Evolutionary conservation across 1,284 basidiomycete genomes (phyloP), one percentile per base, ranked within the genome.

Genomic region (Albatrellus sp.): DNA sequence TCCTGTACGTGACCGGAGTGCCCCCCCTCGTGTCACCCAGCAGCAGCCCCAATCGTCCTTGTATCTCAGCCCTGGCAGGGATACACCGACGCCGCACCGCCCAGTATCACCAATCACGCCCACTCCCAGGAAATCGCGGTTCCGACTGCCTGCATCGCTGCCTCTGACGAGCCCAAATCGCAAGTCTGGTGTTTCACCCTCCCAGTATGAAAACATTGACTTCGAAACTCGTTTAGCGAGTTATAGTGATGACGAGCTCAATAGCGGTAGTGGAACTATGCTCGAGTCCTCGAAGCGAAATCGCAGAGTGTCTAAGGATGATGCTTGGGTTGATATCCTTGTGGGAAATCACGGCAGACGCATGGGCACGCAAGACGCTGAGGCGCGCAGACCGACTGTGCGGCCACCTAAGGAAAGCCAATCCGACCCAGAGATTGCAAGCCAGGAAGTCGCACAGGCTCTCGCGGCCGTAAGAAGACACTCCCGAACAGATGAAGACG

Each of bases 321-420:
- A 85, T 55, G 80, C 80, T 2, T 86, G 83, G 81, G 80, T 86
- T 49, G 89, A 91, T 62, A 90, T 91, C 37, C 65, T 90, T 5
- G 84, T 91, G 9, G 80, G 80, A 37, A 76, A 69, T 39, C 76
- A 74, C 48, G 64, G 61, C 16, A 62, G 80, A 36, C 60, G 80
- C 38, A 68, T 87, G 63, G 69, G 61, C 1, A 69, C 70, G 6
- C 81, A 85, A 58, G 78, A 82, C 44, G 68, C 59, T 10, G 66
- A 67, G 46, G 58, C 69, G 40, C 67, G 62, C 24, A 57, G 20
- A 47, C 55, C 52, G 5, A 61, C 51, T 38, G 60, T 55, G 46
- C 54, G 45, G 32, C 40, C 53, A 20, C 51, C 62, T 42, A 66
- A 63, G 44, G 62, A 60, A 45, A 68, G 62, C 17, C 60, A 58